Evolutionary conservation across 148 eudicot species (phyloP).

Genomic region (Cornus kousa): DNA sequence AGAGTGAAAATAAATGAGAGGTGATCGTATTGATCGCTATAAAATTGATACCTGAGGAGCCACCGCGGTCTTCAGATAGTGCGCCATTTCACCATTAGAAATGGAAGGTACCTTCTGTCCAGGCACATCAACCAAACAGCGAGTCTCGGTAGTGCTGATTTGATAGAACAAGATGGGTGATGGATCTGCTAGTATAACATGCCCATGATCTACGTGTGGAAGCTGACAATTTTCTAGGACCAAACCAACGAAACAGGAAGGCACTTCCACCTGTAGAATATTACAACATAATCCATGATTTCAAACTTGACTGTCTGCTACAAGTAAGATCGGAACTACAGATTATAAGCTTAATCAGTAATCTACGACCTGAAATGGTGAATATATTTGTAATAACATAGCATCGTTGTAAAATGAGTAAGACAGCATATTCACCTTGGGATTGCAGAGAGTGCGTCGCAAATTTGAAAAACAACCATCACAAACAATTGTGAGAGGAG

Average conservation of each 20-base stretch:
- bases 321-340: too few relatives aligned
- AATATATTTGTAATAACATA: too few relatives aligned
- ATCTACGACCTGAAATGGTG: too few relatives aligned
- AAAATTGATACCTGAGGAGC: slow-evolving; percentile 8
- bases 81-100: slow-evolving; percentile 13
- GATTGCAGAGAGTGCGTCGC: slow-evolving; percentile 11
- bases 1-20: background rate
- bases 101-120: slow-evolving; percentile 15
- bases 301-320: too few relatives aligned
- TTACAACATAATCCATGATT: background rate
- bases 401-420: background rate
- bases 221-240: slow-evolving; percentile 9
- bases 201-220: slow-evolving; percentile 10
- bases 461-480: slow-evolving; percentile 57
- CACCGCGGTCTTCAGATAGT: slow-evolving; percentile 1
- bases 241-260: slow-evolving; percentile 10
- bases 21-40: background rate
- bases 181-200: slow-evolving; percentile 14
- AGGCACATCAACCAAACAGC: slow-evolving; percentile 14
- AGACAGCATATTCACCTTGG: slow-evolving; percentile 1
- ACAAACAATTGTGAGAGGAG: slow-evolving; percentile 31
- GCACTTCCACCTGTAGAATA: slow-evolving; percentile 5
- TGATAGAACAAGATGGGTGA: slow-evolving; percentile 15
- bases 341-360: too few relatives aligned
- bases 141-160: slow-evolving; percentile 10